Evolutionary conservation across 768 basidiomycete species (phyloP).

Genomic region (Agrocybe pediades): DNA sequence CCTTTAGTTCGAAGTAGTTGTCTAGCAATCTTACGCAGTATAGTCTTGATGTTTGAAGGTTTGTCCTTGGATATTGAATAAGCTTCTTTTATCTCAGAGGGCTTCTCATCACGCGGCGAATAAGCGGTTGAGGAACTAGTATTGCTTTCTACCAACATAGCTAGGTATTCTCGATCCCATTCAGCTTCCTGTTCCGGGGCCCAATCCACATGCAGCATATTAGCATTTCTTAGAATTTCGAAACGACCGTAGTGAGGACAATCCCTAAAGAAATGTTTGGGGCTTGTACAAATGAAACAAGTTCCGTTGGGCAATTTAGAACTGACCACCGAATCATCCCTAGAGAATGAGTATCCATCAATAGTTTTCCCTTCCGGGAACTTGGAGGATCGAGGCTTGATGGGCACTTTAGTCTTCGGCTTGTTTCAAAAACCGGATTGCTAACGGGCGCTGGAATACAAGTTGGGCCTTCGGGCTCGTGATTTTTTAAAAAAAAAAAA

Average conservation of each 20-base stretch:
- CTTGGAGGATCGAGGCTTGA: background rate
- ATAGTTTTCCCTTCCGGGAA: conserved; percentile 2
- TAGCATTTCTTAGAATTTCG: background rate
- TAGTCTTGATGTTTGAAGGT: too few species aligned
- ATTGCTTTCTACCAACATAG: conserved; percentile 15
- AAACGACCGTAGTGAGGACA: conserved; percentile 16
- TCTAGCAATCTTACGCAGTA: too few species aligned
- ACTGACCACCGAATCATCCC: conserved; percentile 6
- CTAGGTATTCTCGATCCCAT: conserved; percentile 13
- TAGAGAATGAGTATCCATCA: background rate
- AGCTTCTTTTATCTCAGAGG: too few species aligned
- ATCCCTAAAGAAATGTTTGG: conserved; percentile 10
- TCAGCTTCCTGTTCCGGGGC: background rate
- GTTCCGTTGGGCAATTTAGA: conserved; percentile 3
- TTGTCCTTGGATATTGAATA: too few species aligned
- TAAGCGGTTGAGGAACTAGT: conserved; percentile 3
- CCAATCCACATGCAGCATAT: conserved; percentile 12
- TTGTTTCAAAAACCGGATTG: too few species aligned
- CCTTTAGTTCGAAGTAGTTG: background rate
- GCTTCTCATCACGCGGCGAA: background rate
- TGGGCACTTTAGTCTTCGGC: background rate
- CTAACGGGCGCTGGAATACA: too few species aligned
- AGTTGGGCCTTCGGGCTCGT: too few species aligned
- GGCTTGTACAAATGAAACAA: conserved; percentile 23
- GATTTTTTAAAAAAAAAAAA: too few species aligned